Evolutionary conservation across 2,329 filamentous ascomycete species (phyloP).

Genomic region (Alternaria burnsii): DNA sequence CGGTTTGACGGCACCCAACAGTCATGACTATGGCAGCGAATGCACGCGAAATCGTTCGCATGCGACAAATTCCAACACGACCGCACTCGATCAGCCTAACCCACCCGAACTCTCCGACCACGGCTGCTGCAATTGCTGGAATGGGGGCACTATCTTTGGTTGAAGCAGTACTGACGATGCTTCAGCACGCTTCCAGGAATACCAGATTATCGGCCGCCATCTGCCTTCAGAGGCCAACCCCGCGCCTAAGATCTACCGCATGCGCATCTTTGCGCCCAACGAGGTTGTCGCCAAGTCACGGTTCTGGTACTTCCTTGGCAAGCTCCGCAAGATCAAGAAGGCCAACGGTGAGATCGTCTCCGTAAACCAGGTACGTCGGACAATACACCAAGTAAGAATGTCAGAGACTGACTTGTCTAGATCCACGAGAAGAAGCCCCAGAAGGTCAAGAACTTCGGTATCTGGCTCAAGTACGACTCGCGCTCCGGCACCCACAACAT

Average conservation of each 20-base stretch:
- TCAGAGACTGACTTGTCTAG: constrained; percentile 57
- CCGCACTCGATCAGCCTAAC: not conserved
- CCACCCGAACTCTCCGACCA: not conserved
- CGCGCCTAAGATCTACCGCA: constrained; percentile 98
- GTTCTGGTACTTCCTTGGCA: constrained; percentile 99
- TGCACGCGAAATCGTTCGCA: constrained; percentile 6
- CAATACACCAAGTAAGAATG: not conserved
- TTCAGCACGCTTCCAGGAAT: constrained; percentile 98
- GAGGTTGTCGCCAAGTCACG: constrained; percentile 98
- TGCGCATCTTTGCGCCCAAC: constrained; percentile 99
- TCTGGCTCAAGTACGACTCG: constrained; percentile 99
- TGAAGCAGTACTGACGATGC: constrained; percentile 42
- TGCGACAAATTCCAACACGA: constrained; percentile 2
- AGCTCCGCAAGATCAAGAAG: constrained; percentile 99
- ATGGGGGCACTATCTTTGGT: constrained; percentile 2
- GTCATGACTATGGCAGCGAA: not conserved
- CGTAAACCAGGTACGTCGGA: constrained; percentile 84
- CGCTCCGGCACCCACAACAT: constrained; percentile 99
- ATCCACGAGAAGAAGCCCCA: constrained; percentile 98
- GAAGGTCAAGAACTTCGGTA: constrained; percentile 99
- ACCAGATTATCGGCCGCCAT: constrained; percentile 99
- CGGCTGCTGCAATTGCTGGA: constrained; percentile 44
- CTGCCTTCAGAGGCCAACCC: constrained; percentile 97
- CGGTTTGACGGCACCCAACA: not conserved
- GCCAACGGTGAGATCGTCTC: constrained; percentile 98